Evolutionary conservation across 495 filamentous ascomycete genomes (phyloP), one percentile per base, ranked within the genome.

Genomic region (Penicillium alfredii): DNA sequence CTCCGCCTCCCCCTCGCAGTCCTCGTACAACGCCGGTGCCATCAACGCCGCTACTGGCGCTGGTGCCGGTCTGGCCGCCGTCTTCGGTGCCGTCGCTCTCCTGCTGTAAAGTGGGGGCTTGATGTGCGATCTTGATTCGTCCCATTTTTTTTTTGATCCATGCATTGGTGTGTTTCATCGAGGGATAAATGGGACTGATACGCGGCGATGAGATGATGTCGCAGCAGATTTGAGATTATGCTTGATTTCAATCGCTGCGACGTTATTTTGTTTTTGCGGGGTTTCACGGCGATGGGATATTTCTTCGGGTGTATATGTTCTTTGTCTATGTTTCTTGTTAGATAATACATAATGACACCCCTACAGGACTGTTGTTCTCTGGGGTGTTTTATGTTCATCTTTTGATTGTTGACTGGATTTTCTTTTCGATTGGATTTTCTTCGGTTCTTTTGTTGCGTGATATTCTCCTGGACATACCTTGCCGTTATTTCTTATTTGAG

Each of bases 31-130:
- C 38, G 61, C 61, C 27, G 88, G 57, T 59, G 60, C 63, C 44
- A 46, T 53, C 20, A 64, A 75, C 49, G 61, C 56, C 25, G 61
- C 56, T 38, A 54, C 51, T 55, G 62, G 82, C 49, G 79, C 79
- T 38, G 81, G 80, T 51, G 81, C 74, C 49, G 79, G 70, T 62
- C 77, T 88, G 44, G 84, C 79, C 49, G 81, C 74, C 66, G 66
- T 88, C 52, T 74, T 88, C 66, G 86, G 80, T 64, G 56, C 80
- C 48, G 81, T 75, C 53, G 85, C 81, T 55, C 74, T 78, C 64
- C 53, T 84, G 55, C 77, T 88, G 72, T 90, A 90, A 85, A 69
- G 31, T 26, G 22, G 27, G 12, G 49, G 40, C 24, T 19, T 34
- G 38, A 33, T 40, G 23, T n/a, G n/a, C n/a, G n/a, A n/a, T n/a